Evolutionary conservation across 352 stramenopile genomes (phyloP).

Genomic region (Aphanomyces cochlioides): DNA sequence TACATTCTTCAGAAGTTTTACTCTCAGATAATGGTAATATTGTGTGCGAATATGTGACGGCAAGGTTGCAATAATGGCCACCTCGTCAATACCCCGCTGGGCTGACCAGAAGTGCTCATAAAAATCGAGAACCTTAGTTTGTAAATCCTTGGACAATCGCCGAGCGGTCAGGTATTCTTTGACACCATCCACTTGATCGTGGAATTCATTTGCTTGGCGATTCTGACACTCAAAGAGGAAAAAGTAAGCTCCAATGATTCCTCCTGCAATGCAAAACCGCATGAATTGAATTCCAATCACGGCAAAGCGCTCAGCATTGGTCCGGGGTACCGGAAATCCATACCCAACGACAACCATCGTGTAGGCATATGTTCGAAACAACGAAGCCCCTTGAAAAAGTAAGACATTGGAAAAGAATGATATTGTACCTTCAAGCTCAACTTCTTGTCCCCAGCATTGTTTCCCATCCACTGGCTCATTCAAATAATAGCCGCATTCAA

Average conservation of each 20-base stretch:
- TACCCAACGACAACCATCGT: conserved; percentile 19
- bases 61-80: conserved; percentile 12
- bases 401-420: background rate
- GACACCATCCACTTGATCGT: conserved; percentile 23
- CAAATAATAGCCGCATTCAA: conserved; percentile 17
- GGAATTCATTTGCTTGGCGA: conserved; percentile 13
- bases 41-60: conserved; percentile 21
- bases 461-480: background rate
- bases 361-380: conserved; percentile 22
- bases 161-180: conserved; percentile 10
- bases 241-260: conserved; percentile 11
- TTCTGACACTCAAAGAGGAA: conserved; percentile 28
- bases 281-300: conserved; percentile 12
- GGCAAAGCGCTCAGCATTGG: conserved; percentile 12
- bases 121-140: conserved; percentile 24
- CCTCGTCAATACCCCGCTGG: conserved; percentile 23
- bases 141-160: background rate
- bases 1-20: conserved; percentile 21
- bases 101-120: conserved; percentile 25
- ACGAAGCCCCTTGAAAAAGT: background rate
- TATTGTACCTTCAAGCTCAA: background rate
- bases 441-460: background rate
- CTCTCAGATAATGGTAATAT: conserved; percentile 2
- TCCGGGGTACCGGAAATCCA: conserved; percentile 12
- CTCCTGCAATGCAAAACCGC: background rate